phyloP scores from a whole-genome alignment of 2,329 filamentous ascomycete species.

The Beauveria australis region DNA sequence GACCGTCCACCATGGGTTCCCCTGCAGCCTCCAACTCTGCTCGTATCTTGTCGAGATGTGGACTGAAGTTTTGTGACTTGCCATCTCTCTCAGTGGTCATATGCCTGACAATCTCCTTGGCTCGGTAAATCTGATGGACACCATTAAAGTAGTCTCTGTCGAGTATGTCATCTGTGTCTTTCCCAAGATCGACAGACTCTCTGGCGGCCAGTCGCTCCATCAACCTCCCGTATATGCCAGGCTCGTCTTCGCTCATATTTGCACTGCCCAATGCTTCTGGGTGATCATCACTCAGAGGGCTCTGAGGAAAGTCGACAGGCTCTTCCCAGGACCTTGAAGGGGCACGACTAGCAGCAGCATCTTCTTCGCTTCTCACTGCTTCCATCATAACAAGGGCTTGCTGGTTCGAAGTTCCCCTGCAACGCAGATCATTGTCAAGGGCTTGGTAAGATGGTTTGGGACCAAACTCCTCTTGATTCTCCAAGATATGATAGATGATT shows the following conservation, averaged over 20 bases:
- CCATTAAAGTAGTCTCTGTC: background rate
- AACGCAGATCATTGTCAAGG: background rate
- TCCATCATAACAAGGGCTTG: background rate
- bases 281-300: background rate
- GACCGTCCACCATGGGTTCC: background rate
- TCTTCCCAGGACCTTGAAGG: no score
- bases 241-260: background rate
- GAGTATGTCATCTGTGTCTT: background rate
- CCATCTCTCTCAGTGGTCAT: background rate
- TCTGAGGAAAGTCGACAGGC: no score
- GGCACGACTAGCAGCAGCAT: no score
- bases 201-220: background rate
- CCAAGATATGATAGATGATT: background rate
- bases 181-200: background rate
- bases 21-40: fast-evolving
- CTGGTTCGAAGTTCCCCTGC: background rate
- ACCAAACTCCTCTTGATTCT: background rate
- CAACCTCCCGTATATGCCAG: background rate
- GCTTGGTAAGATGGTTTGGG: background rate
- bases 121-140: background rate
- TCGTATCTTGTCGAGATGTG: background rate
- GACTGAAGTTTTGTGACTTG: background rate
- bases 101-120: background rate
- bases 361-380: no score
- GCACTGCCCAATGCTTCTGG: no score